phyloP scores from a whole-genome alignment of 2,329 filamentous ascomycete genomes.

The Fusarium sp. region DNA sequence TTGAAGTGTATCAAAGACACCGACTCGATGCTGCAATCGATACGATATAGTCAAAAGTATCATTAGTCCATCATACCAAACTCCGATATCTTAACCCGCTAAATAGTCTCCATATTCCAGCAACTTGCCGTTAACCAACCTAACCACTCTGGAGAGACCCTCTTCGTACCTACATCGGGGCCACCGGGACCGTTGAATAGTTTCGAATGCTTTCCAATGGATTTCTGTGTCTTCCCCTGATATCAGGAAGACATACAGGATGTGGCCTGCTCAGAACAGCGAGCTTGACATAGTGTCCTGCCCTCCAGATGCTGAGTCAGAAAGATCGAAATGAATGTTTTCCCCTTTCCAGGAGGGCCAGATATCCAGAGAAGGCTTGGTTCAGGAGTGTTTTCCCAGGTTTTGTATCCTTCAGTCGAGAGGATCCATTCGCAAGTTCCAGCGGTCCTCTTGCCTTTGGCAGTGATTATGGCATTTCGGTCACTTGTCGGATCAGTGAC shows the following conservation, averaged over 20 bases:
- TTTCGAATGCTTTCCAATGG: background rate
- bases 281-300: too few species aligned
- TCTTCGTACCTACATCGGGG: background rate
- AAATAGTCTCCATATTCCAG: too few species aligned
- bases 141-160: background rate
- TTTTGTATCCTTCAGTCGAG: constrained; percentile 2
- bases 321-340: constrained; percentile 24
- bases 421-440: constrained; percentile 30
- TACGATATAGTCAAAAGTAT: background rate
- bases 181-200: background rate
- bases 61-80: too few species aligned
- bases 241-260: too few species aligned
- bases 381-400: background rate
- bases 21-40: background rate
- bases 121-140: too few species aligned
- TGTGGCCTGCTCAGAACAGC: too few species aligned
- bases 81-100: background rate
- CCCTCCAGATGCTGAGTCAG: constrained; percentile 12
- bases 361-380: constrained; percentile 25
- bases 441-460: constrained; percentile 14
- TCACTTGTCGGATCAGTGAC: constrained; percentile 17
- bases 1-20: background rate
- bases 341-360: constrained; percentile 20
- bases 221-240: rapidly evolving
- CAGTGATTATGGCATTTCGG: constrained; percentile 11